Evolutionary conservation across 2,329 filamentous ascomycete genomes (phyloP), one percentile per base, ranked within the genome.

Genomic region (Mycosphaerella arachidis): DNA sequence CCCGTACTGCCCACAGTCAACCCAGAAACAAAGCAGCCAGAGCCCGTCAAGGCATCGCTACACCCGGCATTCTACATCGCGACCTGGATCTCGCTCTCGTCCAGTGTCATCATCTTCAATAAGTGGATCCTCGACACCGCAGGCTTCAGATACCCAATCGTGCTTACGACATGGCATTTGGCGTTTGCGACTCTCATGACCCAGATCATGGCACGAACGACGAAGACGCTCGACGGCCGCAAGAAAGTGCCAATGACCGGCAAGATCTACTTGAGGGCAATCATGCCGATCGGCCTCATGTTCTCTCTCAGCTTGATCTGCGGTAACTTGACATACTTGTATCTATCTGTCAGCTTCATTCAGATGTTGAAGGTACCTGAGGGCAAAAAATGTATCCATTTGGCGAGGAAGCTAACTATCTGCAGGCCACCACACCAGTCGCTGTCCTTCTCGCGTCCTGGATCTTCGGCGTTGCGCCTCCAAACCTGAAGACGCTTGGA

Each of bases 231-330:
- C 65, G 94, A 99, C 79, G 92, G 92, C 68, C 88, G 94, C 71
- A 96, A 97, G 81, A 90, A 88, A 48, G 92, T 97, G 62, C 96
- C 96, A 81, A 97, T 99, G 93, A 97, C 91, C 30, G 91, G 91
- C 68, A 88, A 88, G 66, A 87, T 97, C 71, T 97, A 97, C 77
- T 81, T 97, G 62, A 88, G 92, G 68, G 92, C 92, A 48, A 96
- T 97, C 68, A 88, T 97, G 40, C 93, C 93, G 58, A 97, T 97
- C 71, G 93, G 93, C 67, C 78, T 96, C 74, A 95, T 96, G 81
- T 97, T 97, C 86, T 94, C 90, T 74, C 81, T 97, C 81, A 94
- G 89, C 77, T 84, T 97, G 81, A 97, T 97, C 74, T 97, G 92
- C 78, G 92, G 92, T 73, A 97, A 97, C 81, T 79, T 96, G 78